These are phyloP conservation scores for Conidiobolus incongruus DNA, from an alignment of 371 early-diverging fungal genomes.

Conservation along the genomic window DNA sequence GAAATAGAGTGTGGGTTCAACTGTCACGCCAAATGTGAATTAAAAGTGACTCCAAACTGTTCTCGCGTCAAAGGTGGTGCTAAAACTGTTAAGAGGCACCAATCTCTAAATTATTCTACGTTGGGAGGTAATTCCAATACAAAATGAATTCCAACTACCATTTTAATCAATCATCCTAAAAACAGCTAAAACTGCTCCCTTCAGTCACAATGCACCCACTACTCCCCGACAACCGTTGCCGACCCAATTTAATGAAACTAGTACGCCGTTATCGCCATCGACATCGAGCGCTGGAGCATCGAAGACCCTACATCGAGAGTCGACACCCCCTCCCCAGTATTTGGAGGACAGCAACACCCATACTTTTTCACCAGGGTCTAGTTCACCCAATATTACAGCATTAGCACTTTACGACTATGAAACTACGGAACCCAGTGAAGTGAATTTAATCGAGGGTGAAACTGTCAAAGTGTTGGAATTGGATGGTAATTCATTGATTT, in stretches of 20 bases:
- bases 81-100: conserved; percentile 18
- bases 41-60: conserved; percentile 61
- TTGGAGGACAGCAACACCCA: neutral
- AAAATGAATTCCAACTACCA: conserved; percentile 5
- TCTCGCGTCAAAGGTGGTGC: conserved; percentile 28
- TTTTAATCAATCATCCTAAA: conserved; percentile 6
- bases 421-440: neutral
- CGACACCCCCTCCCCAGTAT: neutral
- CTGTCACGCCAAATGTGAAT: conserved; percentile 66
- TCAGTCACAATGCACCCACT: conserved; percentile 5
- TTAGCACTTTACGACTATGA: conserved; percentile 1
- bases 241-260: neutral
- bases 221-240: conserved; percentile 1
- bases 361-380: too few relatives aligned
- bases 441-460: neutral
- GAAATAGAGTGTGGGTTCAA: conserved; percentile 67
- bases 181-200: conserved; percentile 7
- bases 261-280: too few relatives aligned
- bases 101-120: conserved; percentile 5
- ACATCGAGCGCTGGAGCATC: neutral
- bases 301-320: neutral
- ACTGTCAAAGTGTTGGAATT: neutral
- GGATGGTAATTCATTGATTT: neutral
- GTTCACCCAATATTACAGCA: neutral
- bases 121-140: neutral